Evolutionary conservation across 345 rosid genomes (phyloP).

Genomic region (Dipteronia dyeriana): DNA sequence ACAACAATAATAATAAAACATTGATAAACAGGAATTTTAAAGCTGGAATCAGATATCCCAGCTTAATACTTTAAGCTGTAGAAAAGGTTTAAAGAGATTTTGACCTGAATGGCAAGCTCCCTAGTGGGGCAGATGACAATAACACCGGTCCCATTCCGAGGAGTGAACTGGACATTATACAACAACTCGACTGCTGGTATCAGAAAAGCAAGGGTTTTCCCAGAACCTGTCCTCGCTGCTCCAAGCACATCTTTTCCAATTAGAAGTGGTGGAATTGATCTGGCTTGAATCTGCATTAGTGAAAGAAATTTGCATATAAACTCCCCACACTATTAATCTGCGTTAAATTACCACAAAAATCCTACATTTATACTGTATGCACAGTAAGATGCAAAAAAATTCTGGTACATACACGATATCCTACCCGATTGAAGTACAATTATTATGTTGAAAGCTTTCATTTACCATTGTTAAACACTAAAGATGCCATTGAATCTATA

Average conservation of each 20-base stretch:
- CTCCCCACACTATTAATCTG: background rate
- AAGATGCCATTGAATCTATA: too few species aligned
- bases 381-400: too few species aligned
- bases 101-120: slow-evolving; percentile 98
- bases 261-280: slow-evolving; percentile 75
- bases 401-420: background rate
- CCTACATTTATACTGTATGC: too few species aligned
- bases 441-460: too few species aligned
- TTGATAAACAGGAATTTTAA: background rate
- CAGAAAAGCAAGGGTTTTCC: slow-evolving; percentile 93
- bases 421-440: background rate
- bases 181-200: slow-evolving; percentile 91
- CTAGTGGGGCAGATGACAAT: slow-evolving; percentile 95
- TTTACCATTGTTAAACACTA: too few species aligned
- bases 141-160: slow-evolving; percentile 85
- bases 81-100: background rate
- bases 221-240: slow-evolving; percentile 98
- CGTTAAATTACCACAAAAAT: background rate
- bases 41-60: background rate
- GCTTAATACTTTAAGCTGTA: background rate
- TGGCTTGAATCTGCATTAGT: slow-evolving; percentile 78
- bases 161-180: slow-evolving; percentile 58
- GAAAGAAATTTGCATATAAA: slow-evolving; percentile 1
- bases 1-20: background rate
- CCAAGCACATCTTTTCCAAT: slow-evolving; percentile 95